Evolutionary conservation across 2,329 filamentous ascomycete genomes (phyloP), one percentile per base, ranked within the genome.

Genomic region (Clarireedia hainanense): DNA sequence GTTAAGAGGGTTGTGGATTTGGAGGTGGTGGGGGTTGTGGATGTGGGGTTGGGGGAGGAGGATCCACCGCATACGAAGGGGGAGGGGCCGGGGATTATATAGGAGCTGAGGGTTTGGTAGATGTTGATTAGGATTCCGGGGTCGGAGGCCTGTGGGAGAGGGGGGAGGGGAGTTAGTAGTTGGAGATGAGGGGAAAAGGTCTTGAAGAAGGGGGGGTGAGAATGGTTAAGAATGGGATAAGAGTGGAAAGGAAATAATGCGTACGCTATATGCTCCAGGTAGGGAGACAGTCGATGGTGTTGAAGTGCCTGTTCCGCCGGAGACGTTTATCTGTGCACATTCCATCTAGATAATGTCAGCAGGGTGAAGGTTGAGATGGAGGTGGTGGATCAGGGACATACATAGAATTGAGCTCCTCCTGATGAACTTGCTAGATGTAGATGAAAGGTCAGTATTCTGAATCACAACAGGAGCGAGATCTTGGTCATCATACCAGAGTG

Each of bases 101-200:
- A 75, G 6, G 58, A 66, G 46, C 71, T 65, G 45, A 67, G 60
- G 24, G 66, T 66, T 62, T 54, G 64, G 60, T 72, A 73, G 58
- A 76, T 77, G 64, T 77, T 75, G 61, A 77, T 72, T 36, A 73
- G 68, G 61, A 79, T 76, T 40, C 75, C 76, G 2, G 75, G 72
- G 65, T 79, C 75, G 7, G 30, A 34, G 51, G 72, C 67, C 53
- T 70, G 42, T 6, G 30, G 30, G 30, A 20, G 20, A 20, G 20
- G 30, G 7, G 6, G 10, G 12, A 10, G 30, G 30, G 30, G 4
- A 3, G 30, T 34, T 34, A 34, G 30, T 34, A 20, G 20, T 20
- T 20, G 30, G 6, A 10, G 9, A 10, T 4, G 30, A 34, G 30
- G 7, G 9, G 5, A 5, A 27, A 27, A 27, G 26, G 7, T 27